Evolutionary conservation across 2,329 filamentous ascomycete species (phyloP).

Genomic region (Macroventuria anomochaeta): DNA sequence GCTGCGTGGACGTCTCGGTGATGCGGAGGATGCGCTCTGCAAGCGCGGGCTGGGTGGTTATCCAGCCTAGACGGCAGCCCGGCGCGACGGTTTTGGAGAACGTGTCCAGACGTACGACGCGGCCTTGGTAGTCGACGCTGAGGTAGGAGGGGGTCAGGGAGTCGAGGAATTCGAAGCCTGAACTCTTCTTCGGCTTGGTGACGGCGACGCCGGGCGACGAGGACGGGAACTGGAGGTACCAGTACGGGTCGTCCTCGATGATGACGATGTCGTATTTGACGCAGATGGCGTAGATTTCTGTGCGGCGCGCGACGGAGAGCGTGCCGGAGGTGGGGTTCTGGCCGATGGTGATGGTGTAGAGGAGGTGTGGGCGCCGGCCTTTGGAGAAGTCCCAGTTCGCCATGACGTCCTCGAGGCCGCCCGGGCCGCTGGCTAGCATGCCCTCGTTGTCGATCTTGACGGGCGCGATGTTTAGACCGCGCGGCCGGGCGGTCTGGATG

Average conservation of each 20-base stretch:
- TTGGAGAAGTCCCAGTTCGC: conserved; percentile 79
- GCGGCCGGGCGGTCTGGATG: conserved; percentile 69
- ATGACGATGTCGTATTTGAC: conserved; percentile 88
- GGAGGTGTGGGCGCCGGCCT: conserved; percentile 78
- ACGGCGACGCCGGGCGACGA: conserved; percentile 55
- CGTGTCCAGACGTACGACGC: conserved; percentile 88
- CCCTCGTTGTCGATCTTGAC: conserved; percentile 80
- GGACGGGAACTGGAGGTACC: conserved; percentile 89
- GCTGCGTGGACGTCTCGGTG: conserved; percentile 78
- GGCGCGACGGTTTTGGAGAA: conserved; percentile 94
- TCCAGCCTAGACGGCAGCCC: conserved; percentile 88
- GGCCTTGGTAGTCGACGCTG: conserved; percentile 80
- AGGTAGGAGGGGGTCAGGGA: conserved; percentile 84
- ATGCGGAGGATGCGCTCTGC: conserved; percentile 77
- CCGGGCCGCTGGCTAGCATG: conserved; percentile 75
- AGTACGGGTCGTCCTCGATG: conserved; percentile 93
- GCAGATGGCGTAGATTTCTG: conserved; percentile 80
- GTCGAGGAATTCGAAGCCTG: conserved; percentile 80
- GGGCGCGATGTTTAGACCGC: conserved; percentile 74
- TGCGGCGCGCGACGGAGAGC: conserved; percentile 74
- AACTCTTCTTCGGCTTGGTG: conserved; percentile 57
- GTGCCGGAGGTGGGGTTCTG: conserved; percentile 87
- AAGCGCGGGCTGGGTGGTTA: conserved; percentile 81
- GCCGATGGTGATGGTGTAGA: conserved; percentile 92
- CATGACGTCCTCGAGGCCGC: conserved; percentile 78